These are phyloP conservation scores for Xylariomycetidae sp. DNA, from an alignment of 2,329 filamentous ascomycete species.

Conservation along the genomic window DNA sequence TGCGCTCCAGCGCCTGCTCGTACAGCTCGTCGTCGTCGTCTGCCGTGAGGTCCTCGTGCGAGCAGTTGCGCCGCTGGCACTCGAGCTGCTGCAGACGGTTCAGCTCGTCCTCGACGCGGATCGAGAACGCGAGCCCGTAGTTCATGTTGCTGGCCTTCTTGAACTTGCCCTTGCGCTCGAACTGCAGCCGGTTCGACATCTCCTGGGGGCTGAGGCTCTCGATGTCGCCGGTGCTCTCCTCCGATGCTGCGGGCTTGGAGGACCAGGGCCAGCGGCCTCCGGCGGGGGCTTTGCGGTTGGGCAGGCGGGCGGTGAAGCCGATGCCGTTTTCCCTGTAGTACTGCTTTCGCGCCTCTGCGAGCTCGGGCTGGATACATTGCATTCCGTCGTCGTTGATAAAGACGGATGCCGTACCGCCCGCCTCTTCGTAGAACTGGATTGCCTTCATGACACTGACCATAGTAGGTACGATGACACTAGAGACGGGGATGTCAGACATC, in stretches of 20 bases:
- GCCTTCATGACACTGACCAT: conserved; percentile 43
- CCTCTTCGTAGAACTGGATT: conserved; percentile 26
- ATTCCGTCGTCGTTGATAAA: conserved; percentile 62
- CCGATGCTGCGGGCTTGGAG: no score
- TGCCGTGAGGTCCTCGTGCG: neutral
- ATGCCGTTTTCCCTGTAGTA: conserved; percentile 45
- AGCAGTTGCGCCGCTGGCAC: neutral
- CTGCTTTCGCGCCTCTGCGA: conserved; percentile 36
- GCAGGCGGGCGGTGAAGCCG: neutral
- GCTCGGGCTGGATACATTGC: conserved; percentile 43
- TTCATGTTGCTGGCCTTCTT: conserved; percentile 69
- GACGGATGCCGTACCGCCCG: conserved; percentile 40
- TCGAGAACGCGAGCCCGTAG: conserved; percentile 52
- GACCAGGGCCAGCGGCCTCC: no score
- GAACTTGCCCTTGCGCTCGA: conserved; percentile 53
- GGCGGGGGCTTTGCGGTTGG: no score
- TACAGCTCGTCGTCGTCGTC: conserved; percentile 40
- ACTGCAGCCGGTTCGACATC: conserved; percentile 36
- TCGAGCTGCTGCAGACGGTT: conserved; percentile 11
- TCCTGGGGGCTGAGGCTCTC: no score
- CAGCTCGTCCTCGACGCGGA: conserved; percentile 50
- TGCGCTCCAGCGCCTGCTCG: conserved; percentile 37
- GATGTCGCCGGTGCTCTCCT: no score
- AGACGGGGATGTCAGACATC: no score
- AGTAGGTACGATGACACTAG: conserved; percentile 46